Evolutionary conservation across 805 yeast species (phyloP), one percentile per base, ranked within the genome.

Genomic region (Candida easanensis): DNA sequence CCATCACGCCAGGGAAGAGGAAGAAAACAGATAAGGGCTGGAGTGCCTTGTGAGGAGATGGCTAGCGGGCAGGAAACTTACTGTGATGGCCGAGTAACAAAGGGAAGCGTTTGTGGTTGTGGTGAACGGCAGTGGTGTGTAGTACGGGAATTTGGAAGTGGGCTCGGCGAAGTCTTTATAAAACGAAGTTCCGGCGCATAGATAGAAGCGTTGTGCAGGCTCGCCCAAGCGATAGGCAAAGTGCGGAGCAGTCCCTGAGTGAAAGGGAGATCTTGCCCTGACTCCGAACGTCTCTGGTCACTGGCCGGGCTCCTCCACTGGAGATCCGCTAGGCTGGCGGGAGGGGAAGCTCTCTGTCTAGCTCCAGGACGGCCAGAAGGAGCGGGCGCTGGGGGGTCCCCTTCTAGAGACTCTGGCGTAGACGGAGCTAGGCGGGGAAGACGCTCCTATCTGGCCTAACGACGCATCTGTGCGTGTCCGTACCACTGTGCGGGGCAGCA

Each of bases 401-500:
- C 26, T 23, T 7, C 31, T n/a, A 6, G 7, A n/a, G n/a, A n/a
- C 33, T 7, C 20, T 15, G 33, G 7, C 16, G 20, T 17, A 7
- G 33, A 13, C 23, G 35, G 23, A 22, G 37, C 26, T 25, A 25
- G 38, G 28, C 23, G 33, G 40, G 34, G 36, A 23, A 19, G 10
- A 15, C n/a, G 15, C 18, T 20, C 41, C 41, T 4, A 9, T 16
- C 28, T 31, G 17, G 41, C 22, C 30, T 17, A 30, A n/a, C 10
- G 10, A 8, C 21, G 34, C 34, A 14, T 34, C 38, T 39, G 42
- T 43, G 42, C 39, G 42, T 38, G 46, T 20, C 32, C 37, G 21
- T 34, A 34, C 42, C 46, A 9, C 22, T 36, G 30, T 42, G 46
- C 20, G 42, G 46, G 42, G 40, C 39, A 42, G 42, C 40, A 23